These are phyloP conservation scores for Leccinum angustisporum DNA, from an alignment of 1,284 basidiomycete genomes.

Conservation along the genomic window DNA sequence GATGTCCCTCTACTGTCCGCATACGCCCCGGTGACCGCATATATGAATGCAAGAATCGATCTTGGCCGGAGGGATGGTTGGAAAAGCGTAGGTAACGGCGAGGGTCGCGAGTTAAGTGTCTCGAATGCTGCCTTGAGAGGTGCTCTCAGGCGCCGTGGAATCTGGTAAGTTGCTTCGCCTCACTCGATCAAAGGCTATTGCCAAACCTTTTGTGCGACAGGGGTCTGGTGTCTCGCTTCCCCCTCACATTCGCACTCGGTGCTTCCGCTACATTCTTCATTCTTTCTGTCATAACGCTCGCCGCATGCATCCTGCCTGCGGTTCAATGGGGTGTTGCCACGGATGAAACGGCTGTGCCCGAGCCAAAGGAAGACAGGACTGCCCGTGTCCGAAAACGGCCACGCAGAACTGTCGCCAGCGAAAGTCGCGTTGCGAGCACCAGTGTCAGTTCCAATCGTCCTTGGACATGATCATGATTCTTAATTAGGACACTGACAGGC, in stretches of 20 bases:
- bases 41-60: conserved; percentile 54
- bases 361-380: conserved; percentile 25
- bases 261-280: conserved; percentile 43
- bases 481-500: conserved; percentile 26
- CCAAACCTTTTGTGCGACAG: conserved; percentile 36
- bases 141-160: conserved; percentile 57
- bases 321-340: conserved; percentile 33
- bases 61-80: conserved; percentile 70
- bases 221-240: conserved; percentile 68
- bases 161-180: conserved; percentile 49
- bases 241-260: conserved; percentile 48
- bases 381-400: conserved; percentile 27
- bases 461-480: neutral
- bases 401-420: conserved; percentile 19
- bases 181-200: neutral
- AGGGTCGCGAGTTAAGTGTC: conserved; percentile 70
- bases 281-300: conserved; percentile 35
- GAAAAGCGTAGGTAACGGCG: conserved; percentile 62
- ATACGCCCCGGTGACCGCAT: conserved; percentile 48
- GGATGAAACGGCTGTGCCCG: conserved; percentile 13
- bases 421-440: conserved; percentile 22
- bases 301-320: conserved; percentile 52
- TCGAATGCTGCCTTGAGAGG: conserved; percentile 59
- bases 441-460: conserved; percentile 19
- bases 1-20: conserved; percentile 54